A percentile compares a stretch with the other conserved stretches of the same genome.
Evolutionary conservation across 2,329 filamentous ascomycete species (phyloP).

Genomic region (Alternaria angustiovoidea): DNA sequence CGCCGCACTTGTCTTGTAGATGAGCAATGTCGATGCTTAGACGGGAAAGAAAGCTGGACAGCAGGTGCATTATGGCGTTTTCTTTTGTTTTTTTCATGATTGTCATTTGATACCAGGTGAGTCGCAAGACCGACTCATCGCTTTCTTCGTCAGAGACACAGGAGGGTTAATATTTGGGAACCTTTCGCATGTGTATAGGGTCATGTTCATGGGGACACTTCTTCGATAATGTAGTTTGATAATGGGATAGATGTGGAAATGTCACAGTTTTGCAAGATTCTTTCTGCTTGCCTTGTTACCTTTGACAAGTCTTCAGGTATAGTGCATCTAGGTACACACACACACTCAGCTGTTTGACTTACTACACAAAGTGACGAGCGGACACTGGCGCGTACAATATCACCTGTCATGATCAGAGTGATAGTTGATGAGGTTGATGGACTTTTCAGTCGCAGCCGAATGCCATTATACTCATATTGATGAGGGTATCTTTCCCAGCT

Average conservation of each 20-base stretch:
- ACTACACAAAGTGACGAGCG: not conserved
- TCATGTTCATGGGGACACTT: not conserved
- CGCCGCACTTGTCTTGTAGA: constrained; percentile 38
- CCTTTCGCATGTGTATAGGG: constrained; percentile 10
- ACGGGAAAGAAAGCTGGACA: not conserved
- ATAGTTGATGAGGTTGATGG: not conserved
- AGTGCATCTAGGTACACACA: not conserved
- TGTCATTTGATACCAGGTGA: constrained; percentile 33
- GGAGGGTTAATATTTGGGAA: constrained; percentile 4
- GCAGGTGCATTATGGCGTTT: constrained; percentile 27
- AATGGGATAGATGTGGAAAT: constrained; percentile 5
- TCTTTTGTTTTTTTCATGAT: constrained; percentile 8
- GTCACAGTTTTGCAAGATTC: not conserved
- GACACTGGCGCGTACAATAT: not conserved
- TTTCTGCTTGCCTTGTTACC: not conserved
- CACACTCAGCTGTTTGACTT: not conserved
- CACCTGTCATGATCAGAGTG: not conserved
- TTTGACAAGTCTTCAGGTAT: not conserved
- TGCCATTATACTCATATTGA: not conserved
- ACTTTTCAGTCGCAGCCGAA: not conserved
- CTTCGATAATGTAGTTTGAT: constrained; percentile 16
- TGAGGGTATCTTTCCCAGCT: constrained; percentile 12
- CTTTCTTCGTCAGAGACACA: not conserved
- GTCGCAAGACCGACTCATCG: constrained; percentile 4
- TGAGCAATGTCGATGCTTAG: not conserved